Evolutionary conservation across 2,329 filamentous ascomycete genomes (phyloP).

Genomic region (Aspergillus quadrilineatus): DNA sequence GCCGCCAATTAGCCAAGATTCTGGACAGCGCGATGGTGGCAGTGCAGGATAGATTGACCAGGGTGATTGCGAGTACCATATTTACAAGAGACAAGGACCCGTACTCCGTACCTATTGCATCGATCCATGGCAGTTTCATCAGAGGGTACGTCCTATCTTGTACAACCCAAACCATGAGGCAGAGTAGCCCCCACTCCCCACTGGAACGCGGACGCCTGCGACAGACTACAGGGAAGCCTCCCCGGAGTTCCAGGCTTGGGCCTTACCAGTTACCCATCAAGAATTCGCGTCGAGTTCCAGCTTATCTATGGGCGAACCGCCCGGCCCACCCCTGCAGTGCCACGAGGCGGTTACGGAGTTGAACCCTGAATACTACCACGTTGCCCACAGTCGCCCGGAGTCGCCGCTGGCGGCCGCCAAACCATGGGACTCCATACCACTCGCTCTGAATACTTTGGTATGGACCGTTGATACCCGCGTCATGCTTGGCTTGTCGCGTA

Average conservation of each 20-base stretch:
- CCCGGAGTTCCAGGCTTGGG: background rate
- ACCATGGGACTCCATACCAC: background rate
- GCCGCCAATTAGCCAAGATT: background rate
- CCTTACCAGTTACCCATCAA: background rate
- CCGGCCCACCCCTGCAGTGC: background rate
- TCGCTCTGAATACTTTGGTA: background rate
- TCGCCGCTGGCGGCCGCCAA: background rate
- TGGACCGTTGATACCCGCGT: background rate
- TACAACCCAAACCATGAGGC: conserved; percentile 7
- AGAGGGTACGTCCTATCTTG: background rate
- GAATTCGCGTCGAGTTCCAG: background rate
- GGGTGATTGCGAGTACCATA: background rate
- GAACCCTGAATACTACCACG: background rate
- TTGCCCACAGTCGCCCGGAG: background rate
- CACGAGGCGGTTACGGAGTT: background rate
- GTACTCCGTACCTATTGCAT: background rate
- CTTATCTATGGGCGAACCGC: background rate
- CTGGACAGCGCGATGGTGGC: background rate
- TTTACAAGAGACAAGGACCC: background rate
- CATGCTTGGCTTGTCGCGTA: background rate
- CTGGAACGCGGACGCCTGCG: background rate
- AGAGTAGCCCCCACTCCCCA: background rate
- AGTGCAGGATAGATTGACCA: background rate
- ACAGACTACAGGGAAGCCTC: background rate
- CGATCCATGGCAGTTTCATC: background rate